Evolutionary conservation across 768 basidiomycete genomes (phyloP), one percentile per base, ranked within the genome.

Genomic region (Collybia sordida): DNA sequence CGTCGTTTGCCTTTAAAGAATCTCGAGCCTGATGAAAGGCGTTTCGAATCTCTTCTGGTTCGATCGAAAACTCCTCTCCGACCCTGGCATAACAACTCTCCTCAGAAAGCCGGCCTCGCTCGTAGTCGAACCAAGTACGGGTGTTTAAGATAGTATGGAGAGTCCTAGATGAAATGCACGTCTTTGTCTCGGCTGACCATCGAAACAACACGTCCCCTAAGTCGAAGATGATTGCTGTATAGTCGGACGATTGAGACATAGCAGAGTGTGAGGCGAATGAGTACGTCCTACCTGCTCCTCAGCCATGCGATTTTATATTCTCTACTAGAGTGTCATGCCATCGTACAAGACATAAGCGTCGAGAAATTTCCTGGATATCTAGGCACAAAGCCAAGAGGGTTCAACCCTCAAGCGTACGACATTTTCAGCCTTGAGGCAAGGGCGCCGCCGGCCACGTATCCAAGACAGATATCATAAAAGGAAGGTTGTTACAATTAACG

Each of bases 121-220:
- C 81, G 53, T 82, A 82, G 42, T 78, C 77, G 51, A 69, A 74
- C 80, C 81, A 82, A 4, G 71, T 78, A 14, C 71, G 64, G 4
- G 71, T 72, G 42, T 68, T 62, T 27, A 81, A 64, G 39, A 81
- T 78, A 17, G 60, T 57, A 11, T 67, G 69, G 21, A 82, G 67
- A 1, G 61, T 64, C 40, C 62, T 68, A 8, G 76, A 57, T 6
- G 77, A 67, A 50, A 81, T 72, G 36, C 60, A 59, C 5, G 76
- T 77, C 49, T 66, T 71, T 1, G 77, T 77, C 15, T 70, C 53
- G 1, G 75, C 54, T 8, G 78, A 80, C 80, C 80, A 83, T 36
- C 67, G 70, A 62, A 82, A 81, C 41, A 81, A 67, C 6, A 81
- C 80, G 56, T 81, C 81, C 17, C 80, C 79, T 25, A 82, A 65